Evolutionary conservation across 306 rosid species (phyloP), one percentile per base, ranked within the genome.

Genomic region (Rosa persica): DNA sequence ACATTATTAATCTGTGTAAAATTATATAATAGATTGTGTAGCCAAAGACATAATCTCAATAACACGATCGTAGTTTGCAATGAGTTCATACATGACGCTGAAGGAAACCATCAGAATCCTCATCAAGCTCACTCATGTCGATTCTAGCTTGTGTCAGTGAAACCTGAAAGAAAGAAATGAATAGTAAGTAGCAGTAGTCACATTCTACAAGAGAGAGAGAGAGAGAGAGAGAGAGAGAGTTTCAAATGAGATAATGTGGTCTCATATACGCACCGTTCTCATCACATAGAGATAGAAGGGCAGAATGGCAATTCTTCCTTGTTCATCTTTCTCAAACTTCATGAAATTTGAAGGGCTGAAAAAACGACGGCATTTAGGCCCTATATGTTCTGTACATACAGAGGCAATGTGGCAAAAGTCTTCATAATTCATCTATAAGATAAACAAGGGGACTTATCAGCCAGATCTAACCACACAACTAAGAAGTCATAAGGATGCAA

Each of bases 241-340:
- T 67, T 67, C 1, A 0, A 36, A 39, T 19, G 6, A 38, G 20
- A 34, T 6, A 34, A 8, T 30, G 43, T 3, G 16, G 48, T 39
- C 48, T 67, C 25, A 20, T 44, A 23, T 40, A 36, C 99, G 54
- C 82, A 96, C 99, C 80, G 99, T 96, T 42, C 99, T 90, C 99
- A 96, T 96, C 86, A 96, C 98, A 81, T 96, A 96, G 76, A 96
- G 99, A 89, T 96, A 96, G 80, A 96, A 96, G 46, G 99, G 99
- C 75, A 96, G 93, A 81, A 96, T 96, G 78, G 99, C 99, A 85
- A 96, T 96, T 90, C 99, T 93, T 86, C 99, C 99, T 44, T 88
- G 94, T 80, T 96, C 99, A 71, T 96, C 99, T 85, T 96, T 96
- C 92, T 96, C 99, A 86, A 96, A 96, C 86, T 96, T 96, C 99